Base-by-base conservation (phyloP, 177 flowering plant species). In the Vitis hybrid region DNA sequence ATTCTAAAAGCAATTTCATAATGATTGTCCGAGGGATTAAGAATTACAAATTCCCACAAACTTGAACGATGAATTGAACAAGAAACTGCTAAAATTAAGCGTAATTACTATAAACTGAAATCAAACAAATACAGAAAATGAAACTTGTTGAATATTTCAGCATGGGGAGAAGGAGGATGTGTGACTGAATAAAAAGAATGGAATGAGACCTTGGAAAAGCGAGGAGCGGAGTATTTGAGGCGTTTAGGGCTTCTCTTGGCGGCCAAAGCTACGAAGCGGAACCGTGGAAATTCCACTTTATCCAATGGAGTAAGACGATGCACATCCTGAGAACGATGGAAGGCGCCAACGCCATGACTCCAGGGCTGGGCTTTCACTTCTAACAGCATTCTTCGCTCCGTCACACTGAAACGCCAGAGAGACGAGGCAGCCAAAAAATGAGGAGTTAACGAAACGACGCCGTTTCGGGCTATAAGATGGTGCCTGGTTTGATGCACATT, bases 211-310 rank as follows among this genome's bases (percentile, higher is more conserved):
- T 86, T 89, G 44, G 84, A 28, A 69, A 87, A 81, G 79, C 89
- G 90, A 78, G 92, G 92, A 71, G 85, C 70, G 5, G 95, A 67
- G 85, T 92, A 94, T 71, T 94, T 94, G 80, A 94, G 92, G 64
- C 98, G 97, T 76, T 94, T 94, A 59, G 97, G 97, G 79, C 84
- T 94, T 75, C 84, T 81, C 79, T 92, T 94, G 4, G 73, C 85
- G 11, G 87, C 79, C 71, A 78, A 31, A 1, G 81, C 68, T 14
- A 78, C 28, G 38, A 81, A 59, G 22, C 62, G 69, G 47, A 64
- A 49, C 14, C 69, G 75, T 6, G 59, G 61, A 56, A 59, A 38
- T 13, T 14, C 18, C 51, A 64, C 4, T 13, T 59, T 24, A 22
- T 31, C 59, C 54, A 62, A 50, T 22, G 78, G 72, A 11, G 76